These are phyloP conservation scores for Hortiboletus campestris DNA, from an alignment of 768 basidiomycete species.

Conservation along the genomic window DNA sequence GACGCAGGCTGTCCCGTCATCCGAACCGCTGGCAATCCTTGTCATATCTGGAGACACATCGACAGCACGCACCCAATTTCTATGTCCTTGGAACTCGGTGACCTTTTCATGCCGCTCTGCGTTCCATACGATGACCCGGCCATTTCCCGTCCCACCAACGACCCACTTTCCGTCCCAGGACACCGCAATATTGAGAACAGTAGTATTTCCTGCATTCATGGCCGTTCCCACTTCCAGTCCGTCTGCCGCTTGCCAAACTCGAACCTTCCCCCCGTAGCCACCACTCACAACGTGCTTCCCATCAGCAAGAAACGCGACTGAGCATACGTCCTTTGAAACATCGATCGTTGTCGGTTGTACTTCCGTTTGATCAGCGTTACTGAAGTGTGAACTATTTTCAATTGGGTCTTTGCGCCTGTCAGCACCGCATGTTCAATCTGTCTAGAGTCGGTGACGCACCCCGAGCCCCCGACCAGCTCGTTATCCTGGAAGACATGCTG, in stretches of 20 bases:
- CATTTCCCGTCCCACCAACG: constrained; percentile 4
- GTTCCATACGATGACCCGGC: constrained; percentile 10
- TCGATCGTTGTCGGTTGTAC: background rate
- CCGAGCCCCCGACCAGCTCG: background rate
- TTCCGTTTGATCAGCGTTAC: background rate
- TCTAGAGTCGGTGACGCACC: background rate
- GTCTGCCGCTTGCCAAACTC: constrained; percentile 1
- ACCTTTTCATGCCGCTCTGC: constrained; percentile 3
- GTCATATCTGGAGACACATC: constrained; percentile 15
- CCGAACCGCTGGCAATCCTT: constrained; percentile 9
- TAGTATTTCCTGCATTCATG: constrained; percentile 5
- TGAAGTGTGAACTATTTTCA: background rate
- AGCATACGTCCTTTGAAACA: constrained; percentile 9
- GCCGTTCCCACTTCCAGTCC: constrained; percentile 1
- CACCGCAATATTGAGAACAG: constrained; percentile 2
- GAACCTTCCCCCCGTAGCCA: constrained; percentile 9
- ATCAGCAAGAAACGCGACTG: constrained; percentile 3
- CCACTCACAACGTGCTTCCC: constrained; percentile 8
- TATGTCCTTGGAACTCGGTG: constrained; percentile 6
- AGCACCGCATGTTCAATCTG: background rate
- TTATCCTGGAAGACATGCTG: background rate
- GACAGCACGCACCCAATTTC: constrained; percentile 13
- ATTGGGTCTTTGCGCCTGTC: background rate
- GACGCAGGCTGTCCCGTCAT: constrained; percentile 10
- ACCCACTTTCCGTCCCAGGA: constrained; percentile 11